Base-by-base conservation (phyloP, 306 rosid species). In the Fagus sylvatica region DNA sequence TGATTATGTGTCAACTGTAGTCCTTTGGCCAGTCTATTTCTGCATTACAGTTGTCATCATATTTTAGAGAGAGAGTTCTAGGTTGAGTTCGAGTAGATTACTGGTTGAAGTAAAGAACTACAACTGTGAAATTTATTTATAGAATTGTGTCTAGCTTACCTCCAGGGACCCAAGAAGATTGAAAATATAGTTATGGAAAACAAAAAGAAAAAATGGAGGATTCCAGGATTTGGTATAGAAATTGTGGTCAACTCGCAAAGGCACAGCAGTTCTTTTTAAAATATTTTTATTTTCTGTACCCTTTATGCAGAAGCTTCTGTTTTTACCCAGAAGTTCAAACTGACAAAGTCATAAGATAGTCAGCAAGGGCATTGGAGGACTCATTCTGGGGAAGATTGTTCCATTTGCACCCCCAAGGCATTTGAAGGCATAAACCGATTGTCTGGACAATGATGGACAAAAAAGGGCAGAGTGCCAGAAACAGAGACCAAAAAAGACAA, bases 1-100 rank as follows among this genome's bases (percentile, higher is more conserved):
- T 89, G 91, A 72, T 75, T 81, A 61, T 91, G 98, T 1, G 98
- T 87, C 91, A 95, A 84, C 87, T 95, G 98, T 84, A 95, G 86
- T 77, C 98, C 98, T 89, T 88, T 92, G 59, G 98, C 98, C 69
- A 95, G 85, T 71, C 97, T 93, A 76, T 90, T 95, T 74, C 98
- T 95, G 91, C 82, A 88, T 72, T 73, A 87, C 70, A 39, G 51
- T 13, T 53, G 80, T 80, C 42, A 74, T 57, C 46, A 69, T 77
- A 73, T 33, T 46, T 32, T 12, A 73, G 73, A 72, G 79, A 67
- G 72, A 12, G 65, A 61, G 84, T 79, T 57, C 37, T 30, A 55
- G 53, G 7, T 19, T 34, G 42, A 40, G 69, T 41, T 19, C 17
- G 69, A 62, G 69, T 62, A 33, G 22, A 62, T 34, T 62, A 13